These are phyloP conservation scores for Tylopilus sp. DNA, from an alignment of 1,284 basidiomycete genomes.

Conservation along the genomic window DNA sequence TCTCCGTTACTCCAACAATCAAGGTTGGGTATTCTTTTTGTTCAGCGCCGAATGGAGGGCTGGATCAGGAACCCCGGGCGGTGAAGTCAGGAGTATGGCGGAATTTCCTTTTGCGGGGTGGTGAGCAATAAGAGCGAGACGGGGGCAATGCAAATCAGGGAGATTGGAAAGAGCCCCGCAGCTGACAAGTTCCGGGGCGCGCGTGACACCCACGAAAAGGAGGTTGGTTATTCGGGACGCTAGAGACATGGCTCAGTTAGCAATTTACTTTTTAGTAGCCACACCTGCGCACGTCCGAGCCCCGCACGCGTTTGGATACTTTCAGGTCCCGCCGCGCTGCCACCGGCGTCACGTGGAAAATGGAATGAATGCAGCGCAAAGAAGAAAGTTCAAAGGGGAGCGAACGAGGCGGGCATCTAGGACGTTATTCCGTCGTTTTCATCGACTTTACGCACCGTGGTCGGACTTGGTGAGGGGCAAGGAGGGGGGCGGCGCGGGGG, in stretches of 20 bases:
- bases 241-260: neutral
- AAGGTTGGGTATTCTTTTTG: slow-evolving; percentile 6
- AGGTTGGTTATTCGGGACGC: slow-evolving; percentile 20
- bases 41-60: slow-evolving; percentile 8
- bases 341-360: slow-evolving; percentile 7
- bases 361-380: neutral
- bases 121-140: neutral
- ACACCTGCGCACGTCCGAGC: neutral
- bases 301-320: neutral
- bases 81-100: slow-evolving; percentile 7
- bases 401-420: slow-evolving; percentile 3
- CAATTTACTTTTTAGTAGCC: neutral
- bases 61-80: slow-evolving; percentile 5
- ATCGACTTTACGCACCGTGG: neutral
- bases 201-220: neutral
- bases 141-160: slow-evolving; percentile 4
- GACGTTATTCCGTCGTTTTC: too few relatives aligned
- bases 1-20: slow-evolving; percentile 13
- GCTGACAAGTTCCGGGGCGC: slow-evolving; percentile 1
- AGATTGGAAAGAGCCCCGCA: too few relatives aligned
- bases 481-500: too few relatives aligned
- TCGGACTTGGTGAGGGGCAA: neutral
- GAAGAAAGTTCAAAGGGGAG: neutral
- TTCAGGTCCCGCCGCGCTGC: slow-evolving; percentile 9
- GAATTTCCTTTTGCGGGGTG: slow-evolving; percentile 7